Percentiles rank a stretch among this genome's conserved stretches.
Evolutionary conservation across 1,284 basidiomycete genomes (phyloP).

Genomic region (Sutorius eximius): DNA sequence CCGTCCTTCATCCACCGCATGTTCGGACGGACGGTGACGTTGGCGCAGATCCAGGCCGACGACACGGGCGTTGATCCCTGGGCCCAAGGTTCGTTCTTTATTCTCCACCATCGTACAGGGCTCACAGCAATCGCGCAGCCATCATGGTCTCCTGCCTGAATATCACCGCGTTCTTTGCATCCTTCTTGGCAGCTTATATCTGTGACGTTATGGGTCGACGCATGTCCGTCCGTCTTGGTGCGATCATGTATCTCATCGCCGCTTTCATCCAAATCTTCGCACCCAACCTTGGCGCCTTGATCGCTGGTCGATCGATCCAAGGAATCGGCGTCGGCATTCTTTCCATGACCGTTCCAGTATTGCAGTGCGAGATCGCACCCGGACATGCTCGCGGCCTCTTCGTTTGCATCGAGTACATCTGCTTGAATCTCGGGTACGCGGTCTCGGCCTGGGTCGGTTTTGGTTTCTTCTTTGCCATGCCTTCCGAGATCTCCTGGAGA

Average conservation of each 20-base stretch:
- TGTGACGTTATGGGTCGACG: slow-evolving; percentile 52
- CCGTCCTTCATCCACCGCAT: slow-evolving; percentile 51
- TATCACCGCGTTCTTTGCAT: slow-evolving; percentile 49
- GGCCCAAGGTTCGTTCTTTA: slow-evolving; percentile 40
- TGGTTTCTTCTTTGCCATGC: slow-evolving; percentile 49
- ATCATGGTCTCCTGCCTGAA: slow-evolving; percentile 53
- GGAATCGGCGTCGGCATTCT: slow-evolving; percentile 49
- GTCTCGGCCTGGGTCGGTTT: slow-evolving; percentile 54
- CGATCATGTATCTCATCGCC: slow-evolving; percentile 47
- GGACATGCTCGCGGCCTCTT: slow-evolving; percentile 51
- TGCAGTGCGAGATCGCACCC: slow-evolving; percentile 57
- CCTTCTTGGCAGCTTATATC: slow-evolving; percentile 47
- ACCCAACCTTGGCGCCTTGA: slow-evolving; percentile 44
- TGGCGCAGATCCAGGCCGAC: slow-evolving; percentile 43
- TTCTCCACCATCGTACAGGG: not conserved
- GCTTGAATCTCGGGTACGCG: slow-evolving; percentile 51
- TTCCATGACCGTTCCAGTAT: slow-evolving; percentile 53
- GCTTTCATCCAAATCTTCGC: slow-evolving; percentile 48
- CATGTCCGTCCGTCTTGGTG: slow-evolving; percentile 49
- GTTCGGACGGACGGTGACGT: slow-evolving; percentile 44
- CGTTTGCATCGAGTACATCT: slow-evolving; percentile 53
- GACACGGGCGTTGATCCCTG: slow-evolving; percentile 48
- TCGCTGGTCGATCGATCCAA: slow-evolving; percentile 50
- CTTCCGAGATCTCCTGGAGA: slow-evolving; percentile 52
- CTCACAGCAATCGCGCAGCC: slow-evolving; percentile 33